Evolutionary conservation across 192 early-diverging fungal genomes (phyloP).

Genomic region (Coemansia sp.): DNA sequence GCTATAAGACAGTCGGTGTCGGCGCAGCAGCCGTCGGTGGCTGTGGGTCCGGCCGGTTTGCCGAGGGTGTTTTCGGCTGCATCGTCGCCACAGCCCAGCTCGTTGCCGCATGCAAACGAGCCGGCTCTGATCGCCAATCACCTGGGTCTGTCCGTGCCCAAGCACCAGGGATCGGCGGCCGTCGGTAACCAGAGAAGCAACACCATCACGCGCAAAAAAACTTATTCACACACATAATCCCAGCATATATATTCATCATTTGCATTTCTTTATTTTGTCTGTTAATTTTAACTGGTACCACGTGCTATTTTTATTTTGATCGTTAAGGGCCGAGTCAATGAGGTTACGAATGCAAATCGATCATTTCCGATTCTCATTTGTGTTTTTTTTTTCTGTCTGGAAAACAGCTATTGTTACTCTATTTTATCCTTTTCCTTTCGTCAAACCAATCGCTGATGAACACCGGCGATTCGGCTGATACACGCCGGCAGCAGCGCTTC

Average conservation of each 20-base stretch:
- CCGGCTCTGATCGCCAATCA: not conserved
- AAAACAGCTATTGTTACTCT: too few relatives aligned
- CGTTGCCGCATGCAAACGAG: not conserved
- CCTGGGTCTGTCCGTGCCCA: not conserved
- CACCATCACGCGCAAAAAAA: not conserved
- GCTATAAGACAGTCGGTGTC: conserved; percentile 26
- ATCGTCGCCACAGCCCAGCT: not conserved
- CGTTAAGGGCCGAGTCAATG: too few relatives aligned
- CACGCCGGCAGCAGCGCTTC: conserved; percentile 3
- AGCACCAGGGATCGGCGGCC: not conserved
- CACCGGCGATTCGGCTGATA: not conserved
- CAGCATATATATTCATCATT: too few relatives aligned
- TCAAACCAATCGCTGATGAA: not conserved
- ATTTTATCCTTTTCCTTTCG: too few relatives aligned
- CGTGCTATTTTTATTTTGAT: too few relatives aligned
- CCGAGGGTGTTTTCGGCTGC: not conserved
- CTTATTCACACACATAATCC: too few relatives aligned
- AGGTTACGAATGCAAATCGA: too few relatives aligned
- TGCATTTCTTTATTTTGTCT: too few relatives aligned
- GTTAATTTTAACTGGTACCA: too few relatives aligned
- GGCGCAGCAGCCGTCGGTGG: conserved; percentile 7
- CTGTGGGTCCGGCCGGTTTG: not conserved
- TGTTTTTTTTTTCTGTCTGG: too few relatives aligned
- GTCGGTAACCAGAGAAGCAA: not conserved
- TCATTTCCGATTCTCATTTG: too few relatives aligned